Conservation (phyloP, 306 rosid species). For the Prunus davidiana region DNA sequence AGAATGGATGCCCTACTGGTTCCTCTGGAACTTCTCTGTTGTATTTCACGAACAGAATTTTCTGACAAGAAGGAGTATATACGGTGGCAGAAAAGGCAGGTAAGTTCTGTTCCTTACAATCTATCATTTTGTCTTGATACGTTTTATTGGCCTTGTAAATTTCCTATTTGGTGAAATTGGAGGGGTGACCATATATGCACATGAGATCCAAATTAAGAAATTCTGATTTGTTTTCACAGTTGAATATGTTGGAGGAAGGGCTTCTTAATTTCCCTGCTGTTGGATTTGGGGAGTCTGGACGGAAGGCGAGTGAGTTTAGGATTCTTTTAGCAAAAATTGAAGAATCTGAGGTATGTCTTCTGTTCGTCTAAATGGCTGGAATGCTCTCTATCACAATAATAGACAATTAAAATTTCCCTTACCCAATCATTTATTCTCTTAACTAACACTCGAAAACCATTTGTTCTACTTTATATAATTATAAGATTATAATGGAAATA, state of each 20-base stretch:
- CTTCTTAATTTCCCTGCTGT: slow-evolving; percentile 82
- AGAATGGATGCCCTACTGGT: slow-evolving; percentile 90
- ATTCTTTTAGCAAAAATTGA: slow-evolving; percentile 93
- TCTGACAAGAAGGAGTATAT: slow-evolving; percentile 95
- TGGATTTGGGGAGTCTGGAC: slow-evolving; percentile 96
- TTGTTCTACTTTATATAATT: neutral
- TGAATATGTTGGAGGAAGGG: slow-evolving; percentile 95
- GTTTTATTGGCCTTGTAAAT: slow-evolving; percentile 7
- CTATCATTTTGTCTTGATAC: neutral
- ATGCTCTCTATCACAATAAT: slow-evolving; percentile 14
- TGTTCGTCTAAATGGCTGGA: slow-evolving; percentile 12
- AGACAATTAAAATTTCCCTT: slow-evolving; percentile 10
- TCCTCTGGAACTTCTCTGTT: slow-evolving; percentile 90
- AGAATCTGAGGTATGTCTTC: slow-evolving; percentile 78
- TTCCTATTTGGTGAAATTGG: slow-evolving; percentile 23
- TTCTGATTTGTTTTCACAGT: slow-evolving; percentile 36
- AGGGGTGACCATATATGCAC: slow-evolving; percentile 16
- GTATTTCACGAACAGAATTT: slow-evolving; percentile 88
- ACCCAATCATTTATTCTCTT: slow-evolving; percentile 5
- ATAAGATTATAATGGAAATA: neutral
- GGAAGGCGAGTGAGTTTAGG: slow-evolving; percentile 80
- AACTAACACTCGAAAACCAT: neutral
- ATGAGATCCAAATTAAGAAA: slow-evolving; percentile 22
- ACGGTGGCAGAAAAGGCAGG: slow-evolving; percentile 99
- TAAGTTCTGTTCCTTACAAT: slow-evolving; percentile 32